Conservation (phyloP, 176 grass and related monocot species). For the Miscanthus lutarioriparius region DNA sequence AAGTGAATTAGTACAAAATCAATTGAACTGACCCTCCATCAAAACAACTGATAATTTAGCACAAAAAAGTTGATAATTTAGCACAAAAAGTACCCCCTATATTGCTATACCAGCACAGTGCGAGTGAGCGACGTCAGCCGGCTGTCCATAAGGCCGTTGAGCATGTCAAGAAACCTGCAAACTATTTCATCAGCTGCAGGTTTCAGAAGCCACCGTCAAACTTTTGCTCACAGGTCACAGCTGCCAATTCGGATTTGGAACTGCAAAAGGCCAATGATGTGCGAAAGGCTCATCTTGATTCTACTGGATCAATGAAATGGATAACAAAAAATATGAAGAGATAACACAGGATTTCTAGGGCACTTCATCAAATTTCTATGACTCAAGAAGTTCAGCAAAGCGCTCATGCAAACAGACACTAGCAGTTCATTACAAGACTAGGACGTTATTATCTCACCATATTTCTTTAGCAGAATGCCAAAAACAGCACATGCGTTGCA, state of each 20-base stretch:
- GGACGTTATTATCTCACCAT: constrained; percentile 45
- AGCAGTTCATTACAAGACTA: constrained; percentile 37
- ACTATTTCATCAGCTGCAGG: not conserved
- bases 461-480: constrained; percentile 37
- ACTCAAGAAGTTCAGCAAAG: constrained; percentile 11
- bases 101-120: not conserved
- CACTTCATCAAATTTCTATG: not conserved
- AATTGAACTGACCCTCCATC: not conserved
- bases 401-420: constrained; percentile 29
- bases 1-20: not conserved
- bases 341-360: not conserved
- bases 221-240: not conserved
- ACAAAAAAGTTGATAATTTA: no score
- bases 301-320: not conserved
- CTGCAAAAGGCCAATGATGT: not conserved
- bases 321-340: not conserved
- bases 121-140: not conserved
- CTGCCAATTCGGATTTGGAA: not conserved
- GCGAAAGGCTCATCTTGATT: not conserved
- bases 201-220: not conserved
- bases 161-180: not conserved
- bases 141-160: not conserved
- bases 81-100: no score
- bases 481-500: constrained; percentile 38
- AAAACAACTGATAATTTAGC: not conserved